Conservation (phyloP, 805 yeast genomes). For the Hanseniaspora lachancei region DNA sequence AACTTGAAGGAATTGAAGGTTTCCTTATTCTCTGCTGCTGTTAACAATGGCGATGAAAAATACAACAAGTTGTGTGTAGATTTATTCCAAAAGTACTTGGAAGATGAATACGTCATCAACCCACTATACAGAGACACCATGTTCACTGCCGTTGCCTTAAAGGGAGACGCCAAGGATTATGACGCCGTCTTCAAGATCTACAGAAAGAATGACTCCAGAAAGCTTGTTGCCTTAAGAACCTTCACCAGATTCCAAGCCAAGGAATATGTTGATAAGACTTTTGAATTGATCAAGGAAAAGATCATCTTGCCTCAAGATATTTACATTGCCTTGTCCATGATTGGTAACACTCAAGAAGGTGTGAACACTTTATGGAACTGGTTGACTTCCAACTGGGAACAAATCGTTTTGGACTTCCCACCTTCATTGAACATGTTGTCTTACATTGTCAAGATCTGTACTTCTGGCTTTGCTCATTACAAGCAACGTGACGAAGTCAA, state of each 20-base stretch:
- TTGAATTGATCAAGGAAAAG: constrained; percentile 45
- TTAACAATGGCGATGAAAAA: constrained; percentile 35
- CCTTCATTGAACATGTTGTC: constrained; percentile 73
- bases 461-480: constrained; percentile 47
- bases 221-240: constrained; percentile 52
- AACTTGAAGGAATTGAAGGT: constrained; percentile 56
- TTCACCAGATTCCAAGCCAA: constrained; percentile 51
- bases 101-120: constrained; percentile 52
- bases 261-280: constrained; percentile 42
- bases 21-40: constrained; percentile 48
- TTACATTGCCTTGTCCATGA: constrained; percentile 62
- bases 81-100: constrained; percentile 40
- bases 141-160: constrained; percentile 51
- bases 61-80: constrained; percentile 36
- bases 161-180: constrained; percentile 50
- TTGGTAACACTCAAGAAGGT: constrained; percentile 52
- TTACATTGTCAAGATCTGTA: constrained; percentile 49
- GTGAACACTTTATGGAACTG: constrained; percentile 60
- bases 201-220: constrained; percentile 37
- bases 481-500: constrained; percentile 40
- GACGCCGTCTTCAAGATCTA: constrained; percentile 50
- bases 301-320: constrained; percentile 58
- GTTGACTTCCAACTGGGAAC: constrained; percentile 63
- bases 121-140: constrained; percentile 60
- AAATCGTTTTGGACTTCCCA: constrained; percentile 52